Percentiles rank a stretch among this genome's conserved stretches.
These are phyloP conservation scores for Periconia sp. DNA, from an alignment of 2,329 filamentous ascomycete species.

Conservation along the genomic window DNA sequence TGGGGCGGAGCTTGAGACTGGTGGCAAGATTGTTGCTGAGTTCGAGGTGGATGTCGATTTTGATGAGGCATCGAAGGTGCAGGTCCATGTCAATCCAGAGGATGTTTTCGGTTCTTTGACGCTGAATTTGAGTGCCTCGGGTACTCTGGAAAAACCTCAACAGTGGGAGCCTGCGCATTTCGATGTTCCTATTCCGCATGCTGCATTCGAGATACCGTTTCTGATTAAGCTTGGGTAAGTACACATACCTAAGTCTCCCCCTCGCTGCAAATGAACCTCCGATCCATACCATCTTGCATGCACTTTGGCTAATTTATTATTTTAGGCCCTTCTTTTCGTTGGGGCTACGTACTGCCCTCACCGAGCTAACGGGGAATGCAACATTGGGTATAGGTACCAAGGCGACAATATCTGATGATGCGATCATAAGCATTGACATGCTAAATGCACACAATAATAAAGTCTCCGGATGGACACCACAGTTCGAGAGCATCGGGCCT, in stretches of 20 bases:
- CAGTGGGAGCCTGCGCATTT: background rate
- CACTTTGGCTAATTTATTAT: no score
- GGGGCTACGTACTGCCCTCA: background rate
- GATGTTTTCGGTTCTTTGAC: background rate
- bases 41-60: background rate
- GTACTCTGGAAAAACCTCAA: background rate
- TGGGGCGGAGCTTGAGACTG: background rate
- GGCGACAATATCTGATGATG: background rate
- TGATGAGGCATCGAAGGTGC: background rate
- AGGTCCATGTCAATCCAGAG: background rate
- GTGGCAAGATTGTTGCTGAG: background rate
- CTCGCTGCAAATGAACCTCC: no score
- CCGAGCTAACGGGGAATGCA: background rate
- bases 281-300: no score
- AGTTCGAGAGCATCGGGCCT: background rate
- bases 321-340: background rate
- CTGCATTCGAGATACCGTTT: background rate
- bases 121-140: background rate
- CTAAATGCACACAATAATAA: background rate
- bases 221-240: background rate
- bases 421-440: background rate
- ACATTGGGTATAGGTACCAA: background rate
- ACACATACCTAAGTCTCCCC: no score
- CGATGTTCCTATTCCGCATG: background rate
- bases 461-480: background rate